Percentiles rank a stretch among this genome's conserved stretches.
phyloP scores from a whole-genome alignment of 257 asterid genomes.

The Nicotiana otophora region DNA sequence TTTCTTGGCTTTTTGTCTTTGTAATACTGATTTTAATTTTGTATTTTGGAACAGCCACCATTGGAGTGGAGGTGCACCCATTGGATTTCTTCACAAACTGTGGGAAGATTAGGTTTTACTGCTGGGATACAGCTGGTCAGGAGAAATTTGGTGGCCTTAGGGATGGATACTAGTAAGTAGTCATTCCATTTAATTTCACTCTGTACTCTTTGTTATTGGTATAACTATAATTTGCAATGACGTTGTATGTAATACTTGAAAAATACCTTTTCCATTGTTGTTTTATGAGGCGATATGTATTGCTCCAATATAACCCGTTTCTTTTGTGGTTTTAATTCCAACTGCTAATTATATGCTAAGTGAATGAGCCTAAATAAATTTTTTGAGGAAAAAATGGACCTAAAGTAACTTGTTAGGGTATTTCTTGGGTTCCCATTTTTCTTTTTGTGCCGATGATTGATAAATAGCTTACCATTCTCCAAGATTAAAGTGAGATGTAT shows the following conservation, averaged over 20 bases:
- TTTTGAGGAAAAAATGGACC: too few species aligned
- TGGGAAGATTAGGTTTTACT: slow-evolving; percentile 71
- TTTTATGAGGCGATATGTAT: neutral
- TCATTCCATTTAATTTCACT: neutral
- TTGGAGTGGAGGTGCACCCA: slow-evolving; percentile 92
- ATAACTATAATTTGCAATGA: neutral
- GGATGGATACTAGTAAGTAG: slow-evolving; percentile 89
- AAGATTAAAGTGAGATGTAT: too few species aligned
- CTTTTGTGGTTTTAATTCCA: neutral
- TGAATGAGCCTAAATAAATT: neutral
- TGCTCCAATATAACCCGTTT: neutral
- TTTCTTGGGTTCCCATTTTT: neutral
- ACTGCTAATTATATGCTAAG: neutral
- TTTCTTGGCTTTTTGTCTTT: neutral
- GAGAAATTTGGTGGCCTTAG: slow-evolving; percentile 93
- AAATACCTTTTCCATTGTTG: too few species aligned
- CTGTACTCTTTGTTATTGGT: neutral
- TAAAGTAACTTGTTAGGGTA: neutral
- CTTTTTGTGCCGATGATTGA: neutral
- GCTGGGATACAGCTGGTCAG: slow-evolving; percentile 98
- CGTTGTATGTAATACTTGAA: neutral
- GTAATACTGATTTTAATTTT: neutral
- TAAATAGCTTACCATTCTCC: too few species aligned
- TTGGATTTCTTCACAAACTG: slow-evolving; percentile 76
- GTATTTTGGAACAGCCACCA: slow-evolving; percentile 46